A percentile compares a stretch with the other conserved stretches of the same genome.
Evolutionary conservation across 306 rosid genomes (phyloP).

Genomic region (Rosa lucieae): DNA sequence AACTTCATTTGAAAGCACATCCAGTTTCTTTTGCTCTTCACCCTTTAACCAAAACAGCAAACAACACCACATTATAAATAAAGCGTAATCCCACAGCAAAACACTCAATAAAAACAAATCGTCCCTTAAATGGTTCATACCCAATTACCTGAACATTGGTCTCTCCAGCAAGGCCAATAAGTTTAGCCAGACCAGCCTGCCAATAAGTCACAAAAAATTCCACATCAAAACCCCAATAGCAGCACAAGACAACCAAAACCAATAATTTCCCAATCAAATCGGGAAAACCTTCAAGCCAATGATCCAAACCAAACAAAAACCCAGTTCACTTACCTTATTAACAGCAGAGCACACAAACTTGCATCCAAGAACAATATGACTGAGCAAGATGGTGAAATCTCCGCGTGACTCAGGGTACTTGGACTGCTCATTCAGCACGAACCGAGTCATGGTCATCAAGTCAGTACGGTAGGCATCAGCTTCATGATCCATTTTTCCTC

Average conservation of each 20-base stretch:
- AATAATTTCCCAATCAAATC: not conserved
- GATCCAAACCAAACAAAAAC: not conserved
- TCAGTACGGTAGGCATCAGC: slow-evolving; percentile 91
- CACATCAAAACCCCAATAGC: not conserved
- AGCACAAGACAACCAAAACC: not conserved
- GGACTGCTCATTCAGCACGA: slow-evolving; percentile 88
- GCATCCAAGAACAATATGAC: slow-evolving; percentile 95
- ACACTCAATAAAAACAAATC: not conserved
- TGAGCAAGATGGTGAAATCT: slow-evolving; percentile 90
- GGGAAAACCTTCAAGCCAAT: not conserved
- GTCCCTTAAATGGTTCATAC: not conserved
- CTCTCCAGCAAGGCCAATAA: slow-evolving; percentile 98
- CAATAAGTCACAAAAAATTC: not conserved
- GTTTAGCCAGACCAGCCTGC: slow-evolving; percentile 98
- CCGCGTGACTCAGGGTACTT: slow-evolving; percentile 88
- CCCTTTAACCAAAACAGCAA: slow-evolving; percentile 54
- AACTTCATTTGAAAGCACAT: slow-evolving; percentile 94
- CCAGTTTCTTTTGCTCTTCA: slow-evolving; percentile 96
- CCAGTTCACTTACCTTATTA: slow-evolving; percentile 54
- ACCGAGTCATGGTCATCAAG: slow-evolving; percentile 91
- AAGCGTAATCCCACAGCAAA: slow-evolving; percentile 3
- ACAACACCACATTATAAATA: not conserved
- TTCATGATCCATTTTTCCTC: slow-evolving; percentile 62
- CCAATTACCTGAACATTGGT: slow-evolving; percentile 83
- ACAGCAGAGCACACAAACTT: slow-evolving; percentile 92